These are phyloP conservation scores for Podospora anserina DNA, from an alignment of 495 filamentous ascomycete genomes.

Conservation along the genomic window DNA sequence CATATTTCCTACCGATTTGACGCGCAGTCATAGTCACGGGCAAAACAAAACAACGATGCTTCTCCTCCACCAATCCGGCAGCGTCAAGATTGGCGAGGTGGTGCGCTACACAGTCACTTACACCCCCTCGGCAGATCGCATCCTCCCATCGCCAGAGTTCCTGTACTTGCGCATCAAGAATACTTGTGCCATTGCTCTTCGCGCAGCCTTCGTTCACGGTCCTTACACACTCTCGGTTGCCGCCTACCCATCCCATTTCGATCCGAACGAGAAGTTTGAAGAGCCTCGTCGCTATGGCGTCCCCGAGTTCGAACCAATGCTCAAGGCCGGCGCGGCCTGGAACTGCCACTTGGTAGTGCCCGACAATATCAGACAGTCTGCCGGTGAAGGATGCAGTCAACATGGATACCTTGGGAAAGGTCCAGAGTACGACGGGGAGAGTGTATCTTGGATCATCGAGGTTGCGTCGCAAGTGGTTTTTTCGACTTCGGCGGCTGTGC, in stretches of 20 bases:
- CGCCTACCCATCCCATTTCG: conserved; percentile 74
- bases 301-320: conserved; percentile 89
- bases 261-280: conserved; percentile 70
- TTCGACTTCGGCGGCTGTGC: conserved; percentile 79
- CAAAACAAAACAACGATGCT: conserved; percentile 58
- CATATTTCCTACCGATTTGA: background rate
- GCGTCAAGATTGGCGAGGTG: conserved; percentile 88
- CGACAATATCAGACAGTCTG: conserved; percentile 55
- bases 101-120: conserved; percentile 91
- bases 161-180: conserved; percentile 87
- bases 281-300: conserved; percentile 59
- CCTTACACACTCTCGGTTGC: conserved; percentile 88
- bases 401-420: conserved; percentile 38
- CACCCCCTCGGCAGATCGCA: conserved; percentile 80
- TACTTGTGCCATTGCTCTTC: conserved; percentile 81
- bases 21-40: background rate
- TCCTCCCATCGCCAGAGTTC: conserved; percentile 73
- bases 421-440: conserved; percentile 41
- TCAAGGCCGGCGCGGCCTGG: conserved; percentile 90
- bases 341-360: conserved; percentile 73
- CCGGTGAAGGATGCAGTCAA: conserved; percentile 31
- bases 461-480: conserved; percentile 90
- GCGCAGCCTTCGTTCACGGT: conserved; percentile 93
- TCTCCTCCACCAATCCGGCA: conserved; percentile 81
- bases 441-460: conserved; percentile 86